phyloP scores from a whole-genome alignment of 805 yeast genomes.

The Schwanniomyces sp. region DNA sequence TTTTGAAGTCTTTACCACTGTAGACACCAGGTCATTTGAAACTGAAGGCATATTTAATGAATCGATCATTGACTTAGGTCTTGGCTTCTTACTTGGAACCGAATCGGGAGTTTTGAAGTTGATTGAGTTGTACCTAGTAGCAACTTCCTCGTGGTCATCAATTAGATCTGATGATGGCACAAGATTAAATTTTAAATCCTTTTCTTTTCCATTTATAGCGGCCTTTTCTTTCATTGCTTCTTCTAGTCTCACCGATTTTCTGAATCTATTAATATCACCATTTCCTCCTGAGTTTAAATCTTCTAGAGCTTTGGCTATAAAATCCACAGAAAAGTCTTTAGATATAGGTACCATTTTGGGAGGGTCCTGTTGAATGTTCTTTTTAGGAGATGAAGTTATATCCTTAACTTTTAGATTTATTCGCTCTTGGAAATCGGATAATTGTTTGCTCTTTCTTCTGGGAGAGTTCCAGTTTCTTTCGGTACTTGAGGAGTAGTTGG shows the following conservation, averaged over 20 bases:
- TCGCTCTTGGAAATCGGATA: slow-evolving; percentile 35
- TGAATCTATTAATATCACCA: slow-evolving; percentile 41
- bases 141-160: slow-evolving; percentile 37
- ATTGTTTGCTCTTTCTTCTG: slow-evolving; percentile 30
- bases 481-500: slow-evolving; percentile 26
- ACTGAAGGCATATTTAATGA: slow-evolving; percentile 7
- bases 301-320: slow-evolving; percentile 46
- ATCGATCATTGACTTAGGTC: slow-evolving; percentile 29
- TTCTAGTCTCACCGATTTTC: slow-evolving; percentile 33
- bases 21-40: slow-evolving; percentile 4
- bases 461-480: slow-evolving; percentile 48
- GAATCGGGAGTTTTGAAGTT: slow-evolving; percentile 10
- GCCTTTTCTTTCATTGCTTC: not conserved
- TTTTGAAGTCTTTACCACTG: slow-evolving; percentile 3
- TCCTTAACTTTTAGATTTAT: slow-evolving; percentile 36
- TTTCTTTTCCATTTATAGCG: slow-evolving; percentile 12
- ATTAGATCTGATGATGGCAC: slow-evolving; percentile 23
- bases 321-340: slow-evolving; percentile 46
- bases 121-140: slow-evolving; percentile 36
- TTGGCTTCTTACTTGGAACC: slow-evolving; percentile 1
- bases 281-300: slow-evolving; percentile 46
- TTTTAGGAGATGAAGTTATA: slow-evolving; percentile 16
- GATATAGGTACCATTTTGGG: slow-evolving; percentile 29
- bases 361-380: slow-evolving; percentile 1
- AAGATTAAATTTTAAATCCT: slow-evolving; percentile 10